Base-by-base conservation (phyloP, 768 basidiomycete genomes). In the Lactarius vividus region DNA sequence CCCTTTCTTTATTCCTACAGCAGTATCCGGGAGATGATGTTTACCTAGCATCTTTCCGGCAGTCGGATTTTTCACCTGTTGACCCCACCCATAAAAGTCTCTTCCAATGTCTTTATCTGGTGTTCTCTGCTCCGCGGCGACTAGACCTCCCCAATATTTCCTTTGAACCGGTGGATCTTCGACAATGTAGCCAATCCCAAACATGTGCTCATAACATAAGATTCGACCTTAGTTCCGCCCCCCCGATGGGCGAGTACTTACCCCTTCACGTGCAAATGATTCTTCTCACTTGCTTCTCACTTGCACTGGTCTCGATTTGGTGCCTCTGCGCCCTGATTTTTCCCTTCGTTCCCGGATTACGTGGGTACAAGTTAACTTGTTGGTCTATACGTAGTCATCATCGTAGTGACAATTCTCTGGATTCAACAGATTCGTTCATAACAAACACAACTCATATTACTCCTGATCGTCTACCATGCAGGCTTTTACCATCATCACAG, bases 351-450 rank as follows among this genome's bases (percentile, higher is more conserved):
- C 81, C 8, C 79, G 89, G 66, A 82, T 92, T 37, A 86, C 83
- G 58, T 92, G 89, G 89, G 81, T 88, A 1, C 87, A 88, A 63
- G 81, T 82, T 4, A 91, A 90, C 70, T 89, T 89, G 88, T 89
- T 68, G 55, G 86, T 77, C 57, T 28, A 35, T 35, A 8, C 37
- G 71, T 46, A 33, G 42, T 62, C 42, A 37, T 37, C 37, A 15
- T 37, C 37, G 15, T 37, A 13, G 37, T 37, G 4, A 15, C 13
- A 37, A 37, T 10, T 4, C 37, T 11, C 37, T 13, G 37, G 13
- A 37, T 15, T 4, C 37, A 37, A 37, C 37, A 5, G 37, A 13
- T 37, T 37, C 33, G 37, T 15, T 37, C 37, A 37, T 37, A 37
- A 13, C 35, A 35, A 35, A 8, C 35, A 35, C 11, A 35, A 35